Evolutionary conservation across 805 yeast species (phyloP), one percentile per base, ranked within the genome.

Genomic region (Starmerella etchellsii): DNA sequence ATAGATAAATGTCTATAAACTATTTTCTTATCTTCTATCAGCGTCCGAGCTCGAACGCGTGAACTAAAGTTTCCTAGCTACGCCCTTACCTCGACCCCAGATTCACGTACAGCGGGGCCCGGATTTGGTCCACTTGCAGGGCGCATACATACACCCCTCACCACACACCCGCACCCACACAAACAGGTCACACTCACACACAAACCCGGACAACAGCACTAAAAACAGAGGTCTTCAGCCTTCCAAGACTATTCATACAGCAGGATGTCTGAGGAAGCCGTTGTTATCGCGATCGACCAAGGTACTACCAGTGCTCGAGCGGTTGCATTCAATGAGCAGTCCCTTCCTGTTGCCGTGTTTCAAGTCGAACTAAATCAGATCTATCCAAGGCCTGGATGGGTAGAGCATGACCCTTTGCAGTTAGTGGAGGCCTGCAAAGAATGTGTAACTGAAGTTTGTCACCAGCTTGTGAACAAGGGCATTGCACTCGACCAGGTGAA

Each of bases 221-320:
- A n/a, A n/a, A n/a, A n/a, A n/a, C n/a, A n/a, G n/a, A n/a, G n/a
- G n/a, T n/a, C n/a, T n/a, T n/a, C n/a, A n/a, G n/a, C n/a, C n/a
- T n/a, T n/a, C n/a, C n/a, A n/a, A n/a, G n/a, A n/a, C n/a, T n/a
- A n/a, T n/a, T n/a, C n/a, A n/a, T n/a, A n/a, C n/a, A n/a, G n/a
- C n/a, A n/a, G n/a, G n/a, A 30, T 30, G 32, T 15, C 20, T 7
- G 8, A 28, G 25, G 51, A 48, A 19, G 31, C 41, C 14, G 40
- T 52, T 34, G 47, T 52, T 5, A 46, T 52, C 11, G 73, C 93
- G 41, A 76, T 84, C 32, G 95, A 84, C 60, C 82, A 62, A 36
- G 96, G 96, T 30, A 85, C 96, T 22, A 85, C 95, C 2, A 81
- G 94, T 18, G 81, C 95, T 19, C 70, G 97, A 53, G 87, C 81